Evolutionary conservation across 768 basidiomycete genomes (phyloP).

Genomic region (Lactarius hatsudake): DNA sequence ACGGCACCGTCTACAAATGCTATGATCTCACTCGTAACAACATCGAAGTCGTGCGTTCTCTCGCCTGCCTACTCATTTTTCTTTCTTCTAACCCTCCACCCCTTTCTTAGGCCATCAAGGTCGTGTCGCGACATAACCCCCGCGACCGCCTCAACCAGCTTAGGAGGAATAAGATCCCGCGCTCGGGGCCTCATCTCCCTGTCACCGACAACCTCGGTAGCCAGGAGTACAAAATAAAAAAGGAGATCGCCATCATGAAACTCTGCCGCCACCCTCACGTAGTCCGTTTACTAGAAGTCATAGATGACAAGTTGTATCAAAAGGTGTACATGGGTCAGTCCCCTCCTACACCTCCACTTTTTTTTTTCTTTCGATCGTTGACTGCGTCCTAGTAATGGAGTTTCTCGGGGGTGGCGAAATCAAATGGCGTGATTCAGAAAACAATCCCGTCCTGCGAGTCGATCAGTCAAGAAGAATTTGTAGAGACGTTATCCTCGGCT

Average conservation of each 20-base stretch:
- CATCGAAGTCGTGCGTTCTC: conserved; percentile 43
- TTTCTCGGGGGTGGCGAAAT: conserved; percentile 95
- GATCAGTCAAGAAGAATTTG: conserved; percentile 84
- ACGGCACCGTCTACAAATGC: conserved; percentile 85
- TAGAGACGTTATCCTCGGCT: conserved; percentile 88
- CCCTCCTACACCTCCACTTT: conserved; percentile 3
- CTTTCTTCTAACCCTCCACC: neutral
- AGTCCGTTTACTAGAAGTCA: conserved; percentile 87
- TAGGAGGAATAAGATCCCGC: conserved; percentile 42
- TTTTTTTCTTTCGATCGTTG: conserved; percentile 14
- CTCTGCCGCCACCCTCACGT: conserved; percentile 89
- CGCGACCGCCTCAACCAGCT: conserved; percentile 57
- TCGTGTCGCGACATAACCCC: conserved; percentile 67
- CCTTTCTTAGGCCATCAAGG: conserved; percentile 67
- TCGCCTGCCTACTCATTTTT: conserved; percentile 36
- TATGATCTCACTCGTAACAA: conserved; percentile 44
- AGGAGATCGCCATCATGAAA: conserved; percentile 99
- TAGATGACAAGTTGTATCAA: conserved; percentile 84
- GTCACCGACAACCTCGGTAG: conserved; percentile 68
- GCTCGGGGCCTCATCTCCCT: conserved; percentile 47
- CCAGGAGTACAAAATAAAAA: conserved; percentile 79
- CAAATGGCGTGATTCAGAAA: conserved; percentile 69
- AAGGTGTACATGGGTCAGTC: conserved; percentile 86
- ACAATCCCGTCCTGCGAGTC: conserved; percentile 75
- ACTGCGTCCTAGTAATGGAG: conserved; percentile 73